phyloP scores from a whole-genome alignment of 2,329 filamentous ascomycete species.

The Aureobasidium sp. region DNA sequence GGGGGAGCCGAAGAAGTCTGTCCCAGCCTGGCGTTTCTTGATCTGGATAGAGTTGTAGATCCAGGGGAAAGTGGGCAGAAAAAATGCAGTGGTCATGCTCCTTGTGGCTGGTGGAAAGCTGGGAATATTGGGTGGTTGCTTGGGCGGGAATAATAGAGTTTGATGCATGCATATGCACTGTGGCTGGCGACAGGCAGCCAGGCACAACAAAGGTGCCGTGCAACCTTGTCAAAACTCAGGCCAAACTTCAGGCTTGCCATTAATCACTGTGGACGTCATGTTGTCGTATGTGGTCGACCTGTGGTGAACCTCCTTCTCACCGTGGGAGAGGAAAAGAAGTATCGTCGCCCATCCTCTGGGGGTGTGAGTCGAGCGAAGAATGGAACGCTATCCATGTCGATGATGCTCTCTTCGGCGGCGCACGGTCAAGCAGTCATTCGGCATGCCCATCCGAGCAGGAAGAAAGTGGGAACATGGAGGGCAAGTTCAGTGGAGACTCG shows the following conservation, averaged over 20 bases:
- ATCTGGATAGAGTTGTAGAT: background rate
- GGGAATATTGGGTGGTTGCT: background rate
- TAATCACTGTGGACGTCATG: background rate
- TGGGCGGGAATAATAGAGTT: conserved; percentile 3
- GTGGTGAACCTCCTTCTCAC: background rate
- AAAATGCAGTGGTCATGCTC: background rate
- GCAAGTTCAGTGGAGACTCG: background rate
- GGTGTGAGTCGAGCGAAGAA: background rate
- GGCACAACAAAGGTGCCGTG: background rate
- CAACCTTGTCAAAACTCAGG: background rate
- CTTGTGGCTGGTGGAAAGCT: background rate
- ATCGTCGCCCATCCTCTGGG: background rate
- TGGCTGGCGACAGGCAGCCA: background rate
- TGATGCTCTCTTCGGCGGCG: background rate
- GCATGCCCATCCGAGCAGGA: background rate
- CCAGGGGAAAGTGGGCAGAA: background rate
- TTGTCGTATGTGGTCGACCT: background rate
- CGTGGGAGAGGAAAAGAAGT: background rate
- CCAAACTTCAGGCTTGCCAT: background rate
- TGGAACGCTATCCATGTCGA: background rate
- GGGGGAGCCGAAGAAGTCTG: conserved; percentile 4
- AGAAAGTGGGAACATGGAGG: background rate
- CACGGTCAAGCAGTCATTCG: background rate
- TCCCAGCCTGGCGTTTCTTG: background rate
- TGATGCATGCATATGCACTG: conserved; percentile 10